These are phyloP conservation scores for Globomyces pollinis-pini DNA, from an alignment of 192 early-diverging fungal genomes.

Conservation along the genomic window DNA sequence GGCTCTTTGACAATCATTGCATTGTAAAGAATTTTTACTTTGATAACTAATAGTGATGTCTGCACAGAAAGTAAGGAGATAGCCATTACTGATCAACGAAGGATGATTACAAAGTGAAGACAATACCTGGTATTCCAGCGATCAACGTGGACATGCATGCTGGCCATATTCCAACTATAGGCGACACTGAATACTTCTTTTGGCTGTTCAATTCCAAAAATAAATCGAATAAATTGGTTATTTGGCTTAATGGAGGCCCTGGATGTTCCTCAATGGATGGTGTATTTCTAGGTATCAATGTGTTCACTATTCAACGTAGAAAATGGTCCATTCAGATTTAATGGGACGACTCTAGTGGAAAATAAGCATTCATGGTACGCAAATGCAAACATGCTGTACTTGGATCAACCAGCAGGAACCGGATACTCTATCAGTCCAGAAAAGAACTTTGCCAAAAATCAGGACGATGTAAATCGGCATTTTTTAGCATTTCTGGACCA, in stretches of 20 bases:
- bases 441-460: not conserved
- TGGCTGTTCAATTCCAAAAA: not conserved
- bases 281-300: slow-evolving; percentile 60
- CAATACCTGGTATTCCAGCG: too few species aligned
- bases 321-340: slow-evolving; percentile 26
- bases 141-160: not conserved
- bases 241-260: slow-evolving; percentile 8
- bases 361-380: slow-evolving; percentile 5
- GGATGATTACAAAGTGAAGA: too few species aligned
- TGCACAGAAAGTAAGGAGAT: too few species aligned
- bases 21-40: too few species aligned
- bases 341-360: slow-evolving; percentile 12
- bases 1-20: too few species aligned
- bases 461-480: slow-evolving; percentile 20
- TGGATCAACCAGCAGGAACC: slow-evolving; percentile 65
- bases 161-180: not conserved
- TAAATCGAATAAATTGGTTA: slow-evolving; percentile 5
- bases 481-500: slow-evolving; percentile 48
- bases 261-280: slow-evolving; percentile 42
- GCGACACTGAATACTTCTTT: not conserved
- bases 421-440: slow-evolving; percentile 29
- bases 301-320: slow-evolving; percentile 31
- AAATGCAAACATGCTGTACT: slow-evolving; percentile 23
- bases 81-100: too few species aligned
- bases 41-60: too few species aligned